Evolutionary conservation across 1,284 basidiomycete species (phyloP).

Genomic region (Rhizoctonia solani): DNA sequence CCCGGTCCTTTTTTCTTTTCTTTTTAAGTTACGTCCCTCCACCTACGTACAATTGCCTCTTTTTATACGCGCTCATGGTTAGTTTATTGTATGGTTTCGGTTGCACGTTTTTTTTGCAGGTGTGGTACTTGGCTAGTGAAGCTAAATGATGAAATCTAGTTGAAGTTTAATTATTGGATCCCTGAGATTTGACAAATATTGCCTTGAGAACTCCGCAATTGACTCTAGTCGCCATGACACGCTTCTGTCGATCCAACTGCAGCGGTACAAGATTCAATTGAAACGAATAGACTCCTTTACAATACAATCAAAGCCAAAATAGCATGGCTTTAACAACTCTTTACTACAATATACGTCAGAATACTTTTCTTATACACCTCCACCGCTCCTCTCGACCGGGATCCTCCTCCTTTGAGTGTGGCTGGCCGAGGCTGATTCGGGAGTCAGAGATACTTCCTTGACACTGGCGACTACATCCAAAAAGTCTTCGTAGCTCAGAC

Average conservation of each 20-base stretch:
- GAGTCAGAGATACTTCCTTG: conserved; percentile 74
- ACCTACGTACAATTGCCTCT: background rate
- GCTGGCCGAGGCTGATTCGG: conserved; percentile 46
- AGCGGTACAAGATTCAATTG: background rate
- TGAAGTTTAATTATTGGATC: background rate
- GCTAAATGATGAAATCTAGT: background rate
- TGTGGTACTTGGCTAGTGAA: background rate
- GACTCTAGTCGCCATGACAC: background rate
- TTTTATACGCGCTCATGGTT: background rate
- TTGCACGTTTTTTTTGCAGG: background rate
- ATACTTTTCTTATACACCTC: conserved; percentile 61
- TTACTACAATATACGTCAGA: background rate
- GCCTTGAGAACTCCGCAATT: background rate
- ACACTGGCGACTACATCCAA: conserved; percentile 75
- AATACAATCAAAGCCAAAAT: background rate
- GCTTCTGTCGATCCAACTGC: too few relatives aligned
- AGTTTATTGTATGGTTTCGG: background rate
- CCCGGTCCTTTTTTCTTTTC: background rate
- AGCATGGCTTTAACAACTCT: background rate
- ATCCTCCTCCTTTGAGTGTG: conserved; percentile 62
- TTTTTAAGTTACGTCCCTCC: background rate
- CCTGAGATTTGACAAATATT: background rate
- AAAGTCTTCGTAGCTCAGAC: conserved; percentile 36
- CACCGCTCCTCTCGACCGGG: conserved; percentile 85
- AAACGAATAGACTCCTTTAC: conserved; percentile 16